These are phyloP conservation scores for Dysphania ambrosioides DNA, from an alignment of 148 eudicot species.

Conservation along the genomic window DNA sequence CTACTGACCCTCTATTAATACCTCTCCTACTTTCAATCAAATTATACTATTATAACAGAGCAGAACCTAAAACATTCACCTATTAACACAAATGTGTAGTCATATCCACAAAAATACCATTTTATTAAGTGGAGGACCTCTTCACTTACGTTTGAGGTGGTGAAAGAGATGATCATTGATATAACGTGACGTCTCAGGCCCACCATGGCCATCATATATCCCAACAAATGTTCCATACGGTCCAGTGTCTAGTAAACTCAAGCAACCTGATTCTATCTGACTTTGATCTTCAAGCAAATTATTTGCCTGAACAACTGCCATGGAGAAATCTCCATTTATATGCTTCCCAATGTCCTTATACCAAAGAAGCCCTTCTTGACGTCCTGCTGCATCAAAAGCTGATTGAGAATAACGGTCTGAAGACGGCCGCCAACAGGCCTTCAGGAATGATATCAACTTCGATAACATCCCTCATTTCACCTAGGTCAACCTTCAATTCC, in stretches of 20 bases:
- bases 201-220: constrained; percentile 86
- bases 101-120: background rate
- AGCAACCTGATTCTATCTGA: constrained; percentile 73
- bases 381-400: constrained; percentile 46
- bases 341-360: constrained; percentile 73
- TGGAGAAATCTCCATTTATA: constrained; percentile 68
- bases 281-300: constrained; percentile 79
- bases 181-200: constrained; percentile 76
- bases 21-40: background rate
- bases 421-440: constrained; percentile 54
- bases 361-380: constrained; percentile 80
- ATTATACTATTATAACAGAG: no score
- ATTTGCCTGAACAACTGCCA: constrained; percentile 91
- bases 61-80: background rate
- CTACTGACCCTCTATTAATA: background rate
- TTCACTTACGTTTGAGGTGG: constrained; percentile 69
- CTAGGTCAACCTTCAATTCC: constrained; percentile 39
- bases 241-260: constrained; percentile 62
- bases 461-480: constrained; percentile 74
- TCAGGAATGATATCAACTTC: constrained; percentile 51
- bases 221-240: constrained; percentile 82
- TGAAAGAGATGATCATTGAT: constrained; percentile 70
- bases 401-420: constrained; percentile 33
- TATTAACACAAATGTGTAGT: background rate
- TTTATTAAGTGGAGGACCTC: background rate